Evolutionary conservation across 305 asterid species (phyloP), one percentile per base, ranked within the genome.

Genomic region (Solanum hybrid): DNA sequence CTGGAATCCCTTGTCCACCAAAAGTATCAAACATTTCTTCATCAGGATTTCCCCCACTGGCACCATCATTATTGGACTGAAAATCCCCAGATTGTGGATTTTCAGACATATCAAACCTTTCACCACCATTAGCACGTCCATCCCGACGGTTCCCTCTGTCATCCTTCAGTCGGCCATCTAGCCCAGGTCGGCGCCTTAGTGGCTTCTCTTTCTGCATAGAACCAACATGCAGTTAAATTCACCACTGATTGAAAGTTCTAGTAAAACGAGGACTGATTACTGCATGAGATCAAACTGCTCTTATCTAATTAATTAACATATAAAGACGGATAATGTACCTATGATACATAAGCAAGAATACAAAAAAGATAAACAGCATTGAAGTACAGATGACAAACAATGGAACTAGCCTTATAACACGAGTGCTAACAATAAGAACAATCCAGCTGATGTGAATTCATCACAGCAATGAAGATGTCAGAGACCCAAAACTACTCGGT

Each of bases 11-110:
- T 91, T 94, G 98, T 87, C 97, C 98, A 70, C 95, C 95, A 92
- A 94, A 96, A 87, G 96, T 90, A 92, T 97, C 99, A 93, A 93
- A 96, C 97, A 97, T 95, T 38, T 92, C 91, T 82, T 97, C 99
- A 83, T 97, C 99, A 17, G 95, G 92, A 92, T 96, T 96, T 91
- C 91, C 94, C 70, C 95, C 97, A 65, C 89, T 78, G 89, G 82
- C 90, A 82, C 94, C 96, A 91, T 96, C 98, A 45, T 91, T 80
- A 88, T 91, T 95, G 79, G 95, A 90, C 90, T 89, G 92, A 90
- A 94, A 95, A 90, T 96, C 98, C 86, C 94, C 96, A 45, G 94
- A 90, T 75, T 93, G 95, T 10, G 94, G 93, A 88, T 96, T 95
- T 38, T 96, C 98, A 80, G 96, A 89, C 95, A 97, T 93, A 93